These are phyloP conservation scores for Petunia axillaris DNA, from an alignment of 257 asterid species.

Conservation along the genomic window DNA sequence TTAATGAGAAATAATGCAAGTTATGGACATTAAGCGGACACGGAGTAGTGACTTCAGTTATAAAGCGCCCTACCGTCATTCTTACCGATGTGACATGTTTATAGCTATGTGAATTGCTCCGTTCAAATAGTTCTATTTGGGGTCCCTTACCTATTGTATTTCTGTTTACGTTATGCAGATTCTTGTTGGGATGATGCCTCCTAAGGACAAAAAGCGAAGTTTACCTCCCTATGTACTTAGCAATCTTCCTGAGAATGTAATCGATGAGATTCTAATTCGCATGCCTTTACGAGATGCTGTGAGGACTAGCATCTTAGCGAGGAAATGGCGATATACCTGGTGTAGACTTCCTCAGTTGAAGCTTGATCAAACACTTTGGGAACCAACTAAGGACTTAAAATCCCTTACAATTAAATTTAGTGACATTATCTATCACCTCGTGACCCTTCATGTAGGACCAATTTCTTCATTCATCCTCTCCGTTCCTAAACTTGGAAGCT, in stretches of 20 bases:
- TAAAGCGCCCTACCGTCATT: too few species aligned
- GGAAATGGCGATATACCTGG: not conserved
- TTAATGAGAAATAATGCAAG: too few species aligned
- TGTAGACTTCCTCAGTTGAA: not conserved
- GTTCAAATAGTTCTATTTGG: not conserved
- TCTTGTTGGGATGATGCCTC: not conserved
- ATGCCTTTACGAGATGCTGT: not conserved
- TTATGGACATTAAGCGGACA: too few species aligned
- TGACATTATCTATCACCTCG: not conserved
- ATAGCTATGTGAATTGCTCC: too few species aligned
- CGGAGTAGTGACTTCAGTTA: too few species aligned
- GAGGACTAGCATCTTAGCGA: conserved; percentile 17
- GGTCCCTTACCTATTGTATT: not conserved
- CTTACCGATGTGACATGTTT: not conserved
- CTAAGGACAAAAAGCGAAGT: not conserved
- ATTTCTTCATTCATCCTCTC: not conserved
- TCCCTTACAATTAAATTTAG: not conserved
- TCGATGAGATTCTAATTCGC: not conserved
- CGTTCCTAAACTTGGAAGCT: not conserved
- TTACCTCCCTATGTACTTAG: not conserved
- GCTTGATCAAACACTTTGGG: not conserved
- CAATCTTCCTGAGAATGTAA: not conserved
- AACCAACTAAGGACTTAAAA: too few species aligned
- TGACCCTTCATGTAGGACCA: not conserved
- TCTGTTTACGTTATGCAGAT: not conserved